These are phyloP conservation scores for Lycium barbarum DNA, from an alignment of 257 asterid species.

Conservation along the genomic window DNA sequence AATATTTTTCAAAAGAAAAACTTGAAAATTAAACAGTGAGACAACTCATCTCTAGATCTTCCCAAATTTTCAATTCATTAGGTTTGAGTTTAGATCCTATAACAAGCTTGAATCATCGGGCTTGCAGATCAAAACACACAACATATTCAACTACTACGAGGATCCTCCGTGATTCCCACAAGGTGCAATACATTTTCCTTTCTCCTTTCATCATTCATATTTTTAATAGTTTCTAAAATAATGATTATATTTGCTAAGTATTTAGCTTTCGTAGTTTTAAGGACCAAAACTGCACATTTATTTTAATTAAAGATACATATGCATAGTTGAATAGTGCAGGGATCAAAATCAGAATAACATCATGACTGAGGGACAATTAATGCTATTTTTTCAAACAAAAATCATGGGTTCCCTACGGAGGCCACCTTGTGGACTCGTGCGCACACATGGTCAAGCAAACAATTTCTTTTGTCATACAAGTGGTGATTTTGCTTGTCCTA, in stretches of 20 bases:
- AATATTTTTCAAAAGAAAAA: too few species aligned
- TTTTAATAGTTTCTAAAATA: too few species aligned
- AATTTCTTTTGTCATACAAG: background rate
- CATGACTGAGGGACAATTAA: background rate
- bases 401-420: background rate
- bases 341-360: background rate
- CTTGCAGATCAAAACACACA: too few species aligned
- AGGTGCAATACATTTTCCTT: background rate
- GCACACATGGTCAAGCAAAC: constrained; percentile 10
- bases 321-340: background rate
- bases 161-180: too few species aligned
- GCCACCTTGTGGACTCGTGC: background rate
- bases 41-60: too few species aligned
- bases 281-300: background rate
- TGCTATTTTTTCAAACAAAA: background rate
- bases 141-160: too few species aligned
- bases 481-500: background rate
- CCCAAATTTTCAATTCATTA: too few species aligned
- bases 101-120: too few species aligned
- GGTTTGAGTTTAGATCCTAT: too few species aligned
- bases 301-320: background rate
- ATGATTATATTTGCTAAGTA: background rate
- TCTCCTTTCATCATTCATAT: background rate
- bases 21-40: too few species aligned
- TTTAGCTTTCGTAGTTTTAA: background rate